Base-by-base conservation (phyloP, 1,139 yeast species). In the Kodamaea ohmeri region DNA sequence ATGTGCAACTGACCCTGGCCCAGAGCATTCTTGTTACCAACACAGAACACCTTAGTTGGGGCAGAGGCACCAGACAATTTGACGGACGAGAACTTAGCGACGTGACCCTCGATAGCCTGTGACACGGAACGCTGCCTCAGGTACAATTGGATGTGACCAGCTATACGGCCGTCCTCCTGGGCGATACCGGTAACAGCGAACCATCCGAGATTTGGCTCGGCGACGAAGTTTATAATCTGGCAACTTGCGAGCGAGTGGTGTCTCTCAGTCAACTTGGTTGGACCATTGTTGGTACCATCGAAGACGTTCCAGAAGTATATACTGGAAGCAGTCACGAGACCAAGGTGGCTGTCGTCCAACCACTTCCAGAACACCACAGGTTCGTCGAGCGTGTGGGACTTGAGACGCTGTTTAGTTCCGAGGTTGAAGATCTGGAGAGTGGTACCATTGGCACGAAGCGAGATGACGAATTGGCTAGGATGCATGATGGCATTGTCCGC, bases 401-500 rank as follows among this genome's bases (percentile, higher is more conserved):
- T 90, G 59, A 94, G 75, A 58, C 96, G 80, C 62, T 88, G 90
- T 64, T 90, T 89, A 22, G 89, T 69, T 37, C 81, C 88, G 55
- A 94, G 74, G 63, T 94, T 88, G 68, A 92, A 95, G 51, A 92
- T 86, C 69, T 92, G 98, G 46, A 90, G 77, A 32, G 96, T 89
- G 40, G 96, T 88, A 48, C 97, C 97, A 56, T 90, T 94, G 34
- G 98, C 97, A 58, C 97, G 78, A 49, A 94, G 78, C 16, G 96
- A 89, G 52, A 94, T 90, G 49, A 92, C 90, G 64, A 82, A 78
- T 61, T 88, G 83, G 20, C 69, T 60, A 13, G 98, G 97, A 62
- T 90, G 96, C 95, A 94, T 83, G 58, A 94, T 92, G 37, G 97
- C 97, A 48, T 90, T 86, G 65, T 94, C 99, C 35, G 98, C 99